These are phyloP conservation scores for Hyphopichia khmerensis DNA, from an alignment of 1,139 yeast species.

Conservation along the genomic window DNA sequence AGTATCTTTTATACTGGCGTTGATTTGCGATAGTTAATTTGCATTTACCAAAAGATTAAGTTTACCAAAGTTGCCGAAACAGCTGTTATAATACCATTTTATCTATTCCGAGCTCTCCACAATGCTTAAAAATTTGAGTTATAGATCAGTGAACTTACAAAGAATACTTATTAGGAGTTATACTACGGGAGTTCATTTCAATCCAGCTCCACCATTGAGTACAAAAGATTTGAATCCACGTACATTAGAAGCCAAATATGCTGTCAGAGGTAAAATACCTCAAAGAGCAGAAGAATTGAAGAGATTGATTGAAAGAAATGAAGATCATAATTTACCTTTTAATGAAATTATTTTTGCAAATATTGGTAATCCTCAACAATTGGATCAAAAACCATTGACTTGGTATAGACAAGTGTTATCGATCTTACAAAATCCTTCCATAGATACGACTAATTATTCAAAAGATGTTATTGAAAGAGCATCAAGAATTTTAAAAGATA, in stretches of 20 bases:
- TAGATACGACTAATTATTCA: slow-evolving; percentile 42
- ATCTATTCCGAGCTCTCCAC: no score
- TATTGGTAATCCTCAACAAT: slow-evolving; percentile 96
- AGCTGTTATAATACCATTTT: no score
- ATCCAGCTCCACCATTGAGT: slow-evolving; percentile 21
- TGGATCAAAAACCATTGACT: slow-evolving; percentile 91
- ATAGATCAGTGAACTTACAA: background rate
- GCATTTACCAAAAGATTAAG: no score
- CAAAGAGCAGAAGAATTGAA: slow-evolving; percentile 85
- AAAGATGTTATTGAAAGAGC: slow-evolving; percentile 77
- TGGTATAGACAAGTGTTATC: slow-evolving; percentile 91
- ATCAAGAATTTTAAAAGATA: slow-evolving; percentile 49
- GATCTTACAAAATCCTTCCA: slow-evolving; percentile 77
- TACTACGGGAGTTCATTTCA: slow-evolving; percentile 9
- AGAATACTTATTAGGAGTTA: background rate
- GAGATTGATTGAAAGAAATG: slow-evolving; percentile 43
- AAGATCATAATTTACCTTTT: slow-evolving; percentile 72
- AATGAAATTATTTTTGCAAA: slow-evolving; percentile 79
- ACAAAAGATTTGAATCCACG: slow-evolving; percentile 61
- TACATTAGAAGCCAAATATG: slow-evolving; percentile 85
- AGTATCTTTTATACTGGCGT: no score
- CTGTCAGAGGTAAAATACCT: slow-evolving; percentile 95
- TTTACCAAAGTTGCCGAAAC: no score
- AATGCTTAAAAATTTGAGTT: no score
- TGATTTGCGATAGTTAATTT: no score